Percentiles rank a stretch among this genome's conserved stretches.
phyloP scores from a whole-genome alignment of 2,329 filamentous ascomycete genomes.

The Amphichorda felina region DNA sequence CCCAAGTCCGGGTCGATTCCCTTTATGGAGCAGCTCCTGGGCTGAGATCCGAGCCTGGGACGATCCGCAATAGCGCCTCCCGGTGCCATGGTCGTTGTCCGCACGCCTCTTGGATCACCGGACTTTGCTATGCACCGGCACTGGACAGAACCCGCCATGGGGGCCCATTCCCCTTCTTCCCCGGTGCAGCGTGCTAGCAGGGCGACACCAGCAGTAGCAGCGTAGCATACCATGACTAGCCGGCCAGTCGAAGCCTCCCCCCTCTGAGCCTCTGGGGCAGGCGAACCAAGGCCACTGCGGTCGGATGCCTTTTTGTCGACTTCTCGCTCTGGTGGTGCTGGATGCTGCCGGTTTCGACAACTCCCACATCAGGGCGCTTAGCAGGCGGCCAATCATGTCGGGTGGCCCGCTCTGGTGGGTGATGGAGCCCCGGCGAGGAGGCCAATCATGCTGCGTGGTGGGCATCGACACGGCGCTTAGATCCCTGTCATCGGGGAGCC shows the following conservation, averaged over 20 bases:
- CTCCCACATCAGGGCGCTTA: conserved; percentile 5
- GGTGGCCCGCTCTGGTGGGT: conserved; percentile 14
- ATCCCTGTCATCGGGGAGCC: conserved; percentile 5
- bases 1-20: too few species aligned
- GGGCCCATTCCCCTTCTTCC: too few species aligned
- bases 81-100: neutral
- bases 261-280: too few species aligned
- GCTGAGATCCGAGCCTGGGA: neutral
- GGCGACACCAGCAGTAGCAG: conserved; percentile 2
- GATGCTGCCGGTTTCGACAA: neutral
- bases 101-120: neutral
- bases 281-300: too few species aligned
- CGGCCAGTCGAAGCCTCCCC: neutral
- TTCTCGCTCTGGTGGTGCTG: neutral
- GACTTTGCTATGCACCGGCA: neutral
- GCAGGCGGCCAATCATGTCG: conserved; percentile 17
- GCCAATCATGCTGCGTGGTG: conserved; percentile 14
- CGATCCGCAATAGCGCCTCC: neutral
- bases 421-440: conserved; percentile 13
- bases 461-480: conserved; percentile 20
- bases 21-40: neutral
- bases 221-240: conserved; percentile 3
- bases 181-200: too few species aligned
- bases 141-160: too few species aligned
- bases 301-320: neutral